These are phyloP conservation scores for Candida caryicola DNA, from an alignment of 805 yeast species.

Conservation along the genomic window DNA sequence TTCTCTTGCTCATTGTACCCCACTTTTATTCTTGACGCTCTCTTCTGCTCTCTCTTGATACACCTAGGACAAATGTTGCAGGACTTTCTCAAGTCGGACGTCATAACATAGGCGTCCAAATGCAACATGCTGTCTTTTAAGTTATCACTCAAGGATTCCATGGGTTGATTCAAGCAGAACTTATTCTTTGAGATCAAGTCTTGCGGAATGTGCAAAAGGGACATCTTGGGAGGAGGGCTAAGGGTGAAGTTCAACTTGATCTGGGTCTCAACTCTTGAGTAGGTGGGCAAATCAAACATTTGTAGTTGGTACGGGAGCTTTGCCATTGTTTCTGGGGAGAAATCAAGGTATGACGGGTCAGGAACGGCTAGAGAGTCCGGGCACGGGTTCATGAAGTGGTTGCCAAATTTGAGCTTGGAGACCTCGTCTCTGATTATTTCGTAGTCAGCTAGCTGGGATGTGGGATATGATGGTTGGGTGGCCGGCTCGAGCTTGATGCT, in stretches of 20 bases:
- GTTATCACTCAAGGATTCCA: slow-evolving; percentile 41
- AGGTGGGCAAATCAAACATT: slow-evolving; percentile 66
- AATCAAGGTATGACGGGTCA: slow-evolving; percentile 35
- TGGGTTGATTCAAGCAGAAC: slow-evolving; percentile 56
- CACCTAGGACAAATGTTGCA: slow-evolving; percentile 86
- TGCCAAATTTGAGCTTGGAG: slow-evolving; percentile 54
- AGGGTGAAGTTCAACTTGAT: slow-evolving; percentile 70
- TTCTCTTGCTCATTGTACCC: slow-evolving; percentile 31
- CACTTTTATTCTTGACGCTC: slow-evolving; percentile 88
- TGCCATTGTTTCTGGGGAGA: slow-evolving; percentile 33
- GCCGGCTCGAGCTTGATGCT: not conserved
- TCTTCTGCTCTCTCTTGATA: slow-evolving; percentile 86
- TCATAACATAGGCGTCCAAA: slow-evolving; percentile 79
- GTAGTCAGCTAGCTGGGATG: slow-evolving; percentile 25
- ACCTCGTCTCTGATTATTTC: slow-evolving; percentile 49
- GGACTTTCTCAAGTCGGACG: slow-evolving; percentile 44
- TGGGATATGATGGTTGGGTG: not conserved
- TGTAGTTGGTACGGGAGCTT: slow-evolving; percentile 48
- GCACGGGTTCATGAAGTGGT: slow-evolving; percentile 34
- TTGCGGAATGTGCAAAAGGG: slow-evolving; percentile 74
- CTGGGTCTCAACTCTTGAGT: slow-evolving; percentile 94
- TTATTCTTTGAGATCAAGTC: slow-evolving; percentile 87
- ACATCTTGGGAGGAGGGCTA: slow-evolving; percentile 74
- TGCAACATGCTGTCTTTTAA: slow-evolving; percentile 54
- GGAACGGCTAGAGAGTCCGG: slow-evolving; percentile 31